phyloP scores from a whole-genome alignment of 192 early-diverging fungal genomes.

The Umbelopsis vinacea region DNA sequence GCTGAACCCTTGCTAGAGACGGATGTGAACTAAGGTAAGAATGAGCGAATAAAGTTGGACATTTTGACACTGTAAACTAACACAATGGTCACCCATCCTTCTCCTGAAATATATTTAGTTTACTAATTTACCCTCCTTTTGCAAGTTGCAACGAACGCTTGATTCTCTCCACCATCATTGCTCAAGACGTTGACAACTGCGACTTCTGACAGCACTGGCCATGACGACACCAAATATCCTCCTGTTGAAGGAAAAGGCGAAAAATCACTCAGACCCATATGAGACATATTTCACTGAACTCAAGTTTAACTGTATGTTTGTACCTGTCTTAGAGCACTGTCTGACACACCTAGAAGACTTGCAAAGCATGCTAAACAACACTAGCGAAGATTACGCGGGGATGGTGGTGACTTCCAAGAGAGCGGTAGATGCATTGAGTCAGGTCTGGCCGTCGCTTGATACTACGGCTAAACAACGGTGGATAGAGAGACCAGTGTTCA shows the following conservation, averaged over 20 bases:
- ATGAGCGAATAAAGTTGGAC: no score
- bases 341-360: background rate
- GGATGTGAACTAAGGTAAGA: no score
- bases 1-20: no score
- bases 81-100: no score
- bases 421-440: constrained; percentile 44
- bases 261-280: background rate
- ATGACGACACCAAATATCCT: background rate
- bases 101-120: no score
- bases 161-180: background rate
- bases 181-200: background rate
- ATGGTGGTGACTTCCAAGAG: constrained; percentile 48
- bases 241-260: background rate
- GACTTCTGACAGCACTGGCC: background rate
- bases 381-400: constrained; percentile 1
- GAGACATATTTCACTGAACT: background rate
- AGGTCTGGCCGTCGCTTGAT: constrained; percentile 19
- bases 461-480: background rate
- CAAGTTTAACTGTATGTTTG: background rate
- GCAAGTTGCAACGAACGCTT: no score
- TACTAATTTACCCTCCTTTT: no score
- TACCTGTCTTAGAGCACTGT: background rate
- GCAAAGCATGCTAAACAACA: background rate
- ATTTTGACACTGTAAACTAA: no score
- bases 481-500: constrained; percentile 34